Percentiles rank a stretch among this genome's conserved stretches.
phyloP scores from a whole-genome alignment of 805 yeast genomes.

The Alloascoidea africana region DNA sequence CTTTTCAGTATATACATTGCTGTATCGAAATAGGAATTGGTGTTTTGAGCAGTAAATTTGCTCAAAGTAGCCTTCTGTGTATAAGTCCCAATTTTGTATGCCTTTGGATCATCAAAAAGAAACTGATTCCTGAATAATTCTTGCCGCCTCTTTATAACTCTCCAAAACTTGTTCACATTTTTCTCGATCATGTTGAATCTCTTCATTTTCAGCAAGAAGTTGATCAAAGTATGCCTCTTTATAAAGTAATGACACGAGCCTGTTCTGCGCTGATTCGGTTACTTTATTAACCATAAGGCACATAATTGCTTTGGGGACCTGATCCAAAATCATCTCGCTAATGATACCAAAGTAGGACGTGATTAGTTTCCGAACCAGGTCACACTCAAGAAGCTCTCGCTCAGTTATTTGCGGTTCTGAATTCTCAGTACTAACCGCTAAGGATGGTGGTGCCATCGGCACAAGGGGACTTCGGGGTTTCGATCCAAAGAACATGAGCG shows the following conservation, averaged over 20 bases:
- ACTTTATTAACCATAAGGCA: constrained; percentile 78
- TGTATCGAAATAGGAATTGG: too few relatives aligned
- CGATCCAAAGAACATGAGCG: too few relatives aligned
- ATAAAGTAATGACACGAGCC: constrained; percentile 81
- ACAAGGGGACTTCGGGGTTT: constrained; percentile 15
- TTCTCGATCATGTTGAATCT: constrained; percentile 60
- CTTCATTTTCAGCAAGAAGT: constrained; percentile 71
- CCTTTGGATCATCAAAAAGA: too few relatives aligned
- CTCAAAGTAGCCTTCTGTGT: too few relatives aligned
- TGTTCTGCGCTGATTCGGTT: constrained; percentile 78
- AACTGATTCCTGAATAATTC: constrained; percentile 48
- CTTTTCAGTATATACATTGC: too few relatives aligned
- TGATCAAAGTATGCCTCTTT: constrained; percentile 77
- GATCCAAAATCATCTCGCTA: constrained; percentile 90
- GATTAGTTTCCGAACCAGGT: constrained; percentile 77
- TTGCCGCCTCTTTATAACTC: constrained; percentile 64
- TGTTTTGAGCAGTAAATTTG: too few relatives aligned
- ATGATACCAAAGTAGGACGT: constrained; percentile 83
- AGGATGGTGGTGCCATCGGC: constrained; percentile 27
- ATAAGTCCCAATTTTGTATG: too few relatives aligned
- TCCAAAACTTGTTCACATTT: constrained; percentile 61
- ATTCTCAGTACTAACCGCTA: constrained; percentile 11
- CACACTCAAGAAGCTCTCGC: constrained; percentile 88
- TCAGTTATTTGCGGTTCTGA: constrained; percentile 31
- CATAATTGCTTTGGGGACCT: constrained; percentile 97